Evolutionary conservation across 2,329 filamentous ascomycete genomes (phyloP).

Genomic region (Penicillium sp.): DNA sequence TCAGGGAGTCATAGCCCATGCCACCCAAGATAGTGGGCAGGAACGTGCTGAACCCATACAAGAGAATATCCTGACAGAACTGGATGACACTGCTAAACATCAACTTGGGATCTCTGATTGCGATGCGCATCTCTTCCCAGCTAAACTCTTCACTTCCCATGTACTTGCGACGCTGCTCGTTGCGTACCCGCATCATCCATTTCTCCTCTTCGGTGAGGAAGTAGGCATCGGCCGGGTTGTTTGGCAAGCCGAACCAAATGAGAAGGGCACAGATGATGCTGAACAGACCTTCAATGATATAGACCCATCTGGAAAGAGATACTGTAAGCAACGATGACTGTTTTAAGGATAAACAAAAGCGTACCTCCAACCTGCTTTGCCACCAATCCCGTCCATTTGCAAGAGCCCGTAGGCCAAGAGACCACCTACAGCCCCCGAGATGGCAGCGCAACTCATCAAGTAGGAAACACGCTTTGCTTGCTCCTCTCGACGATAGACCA

Average conservation of each 20-base stretch:
- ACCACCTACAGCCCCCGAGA: constrained; percentile 44
- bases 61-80: constrained; percentile 54
- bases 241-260: constrained; percentile 39
- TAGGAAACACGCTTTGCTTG: constrained; percentile 45
- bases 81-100: constrained; percentile 52
- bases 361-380: constrained; percentile 50
- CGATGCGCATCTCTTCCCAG: constrained; percentile 11
- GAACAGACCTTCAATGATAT: constrained; percentile 53
- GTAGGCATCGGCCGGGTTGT: constrained; percentile 49
- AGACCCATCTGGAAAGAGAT: constrained; percentile 41
- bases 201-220: constrained; percentile 53
- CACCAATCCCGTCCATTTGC: constrained; percentile 49
- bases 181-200: constrained; percentile 52
- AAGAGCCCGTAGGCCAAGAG: constrained; percentile 41
- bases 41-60: constrained; percentile 61
- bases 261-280: constrained; percentile 45
- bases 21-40: constrained; percentile 56
- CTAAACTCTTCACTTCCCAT: constrained; percentile 46
- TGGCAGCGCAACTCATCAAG: constrained; percentile 41
- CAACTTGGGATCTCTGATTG: constrained; percentile 50
- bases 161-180: constrained; percentile 47
- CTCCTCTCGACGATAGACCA: constrained; percentile 44
- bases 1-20: constrained; percentile 53
- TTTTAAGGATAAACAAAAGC: constrained; percentile 4
- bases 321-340: neutral